These are phyloP conservation scores for Elaeagnus macrophylla DNA, from an alignment of 306 rosid species.

Conservation along the genomic window DNA sequence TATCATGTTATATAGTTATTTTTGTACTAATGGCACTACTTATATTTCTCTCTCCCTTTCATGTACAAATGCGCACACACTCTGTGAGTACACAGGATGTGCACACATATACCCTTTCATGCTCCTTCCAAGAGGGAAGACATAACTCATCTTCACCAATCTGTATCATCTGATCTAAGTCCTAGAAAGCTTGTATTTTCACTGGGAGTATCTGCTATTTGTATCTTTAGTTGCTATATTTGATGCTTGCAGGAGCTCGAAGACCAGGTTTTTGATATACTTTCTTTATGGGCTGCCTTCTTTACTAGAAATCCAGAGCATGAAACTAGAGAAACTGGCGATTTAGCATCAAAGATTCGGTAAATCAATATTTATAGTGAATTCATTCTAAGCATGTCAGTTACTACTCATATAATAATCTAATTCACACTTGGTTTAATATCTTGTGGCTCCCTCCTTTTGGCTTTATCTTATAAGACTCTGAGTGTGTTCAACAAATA, in stretches of 20 bases:
- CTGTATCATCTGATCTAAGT: no score
- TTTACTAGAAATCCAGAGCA: constrained; percentile 59
- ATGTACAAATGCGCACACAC: no score
- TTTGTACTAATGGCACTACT: constrained; percentile 6
- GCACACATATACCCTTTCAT: no score
- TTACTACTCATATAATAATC: background rate
- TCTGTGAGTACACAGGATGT: no score
- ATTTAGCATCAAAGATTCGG: constrained; percentile 62
- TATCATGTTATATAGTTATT: constrained; percentile 15
- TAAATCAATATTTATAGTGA: constrained; percentile 28
- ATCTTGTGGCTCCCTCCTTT: background rate
- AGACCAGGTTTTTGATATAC: constrained; percentile 87
- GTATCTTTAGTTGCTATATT: constrained; percentile 20
- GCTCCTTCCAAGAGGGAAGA: no score
- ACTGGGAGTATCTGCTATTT: constrained; percentile 13
- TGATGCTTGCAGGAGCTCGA: constrained; percentile 66
- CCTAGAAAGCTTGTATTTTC: background rate
- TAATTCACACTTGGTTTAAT: background rate
- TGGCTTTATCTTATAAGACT: constrained; percentile 4
- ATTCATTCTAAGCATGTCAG: background rate
- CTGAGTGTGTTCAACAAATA: background rate
- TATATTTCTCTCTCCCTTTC: background rate
- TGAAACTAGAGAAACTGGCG: constrained; percentile 49
- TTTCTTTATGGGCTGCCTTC: constrained; percentile 77
- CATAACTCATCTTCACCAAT: no score